These are phyloP conservation scores for Chenopodium formosanum DNA, from an alignment of 148 eudicot genomes.

Conservation along the genomic window DNA sequence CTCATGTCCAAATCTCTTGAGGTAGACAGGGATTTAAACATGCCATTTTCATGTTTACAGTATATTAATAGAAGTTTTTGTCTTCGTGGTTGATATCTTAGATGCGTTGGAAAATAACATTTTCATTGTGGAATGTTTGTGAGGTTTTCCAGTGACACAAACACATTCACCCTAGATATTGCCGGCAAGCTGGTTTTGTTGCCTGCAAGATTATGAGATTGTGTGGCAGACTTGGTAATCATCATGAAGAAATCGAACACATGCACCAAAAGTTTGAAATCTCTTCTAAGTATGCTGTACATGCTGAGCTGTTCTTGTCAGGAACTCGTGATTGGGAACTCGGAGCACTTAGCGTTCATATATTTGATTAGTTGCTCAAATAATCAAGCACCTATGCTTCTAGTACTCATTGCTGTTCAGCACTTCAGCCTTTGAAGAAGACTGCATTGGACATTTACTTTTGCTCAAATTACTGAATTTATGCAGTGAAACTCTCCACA, in stretches of 20 bases:
- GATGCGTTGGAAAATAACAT: not conserved
- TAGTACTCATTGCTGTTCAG: not conserved
- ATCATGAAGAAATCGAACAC: not conserved
- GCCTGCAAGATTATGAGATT: not conserved
- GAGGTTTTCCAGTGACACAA: not conserved
- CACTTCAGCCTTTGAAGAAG: not conserved
- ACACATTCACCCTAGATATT: not conserved
- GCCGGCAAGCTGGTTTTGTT: not conserved
- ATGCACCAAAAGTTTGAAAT: not conserved
- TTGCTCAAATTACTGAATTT: not conserved
- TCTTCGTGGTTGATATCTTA: slow-evolving; percentile 38
- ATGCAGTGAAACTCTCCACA: not conserved
- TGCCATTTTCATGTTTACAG: slow-evolving; percentile 72
- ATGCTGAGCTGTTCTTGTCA: not conserved
- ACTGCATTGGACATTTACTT: not conserved
- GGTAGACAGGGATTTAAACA: slow-evolving; percentile 48
- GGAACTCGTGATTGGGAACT: not conserved
- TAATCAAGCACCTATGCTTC: too few relatives aligned
- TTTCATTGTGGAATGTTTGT: not conserved
- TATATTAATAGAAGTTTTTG: slow-evolving; percentile 67
- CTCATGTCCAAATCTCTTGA: slow-evolving; percentile 45
- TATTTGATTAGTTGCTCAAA: not conserved
- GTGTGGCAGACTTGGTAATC: not conserved
- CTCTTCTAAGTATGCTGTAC: too few relatives aligned
- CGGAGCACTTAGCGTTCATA: not conserved